Percentiles rank a stretch among this genome's conserved stretches.
phyloP scores from a whole-genome alignment of 2,329 filamentous ascomycete species.

The Chrysoporthe cubensis region DNA sequence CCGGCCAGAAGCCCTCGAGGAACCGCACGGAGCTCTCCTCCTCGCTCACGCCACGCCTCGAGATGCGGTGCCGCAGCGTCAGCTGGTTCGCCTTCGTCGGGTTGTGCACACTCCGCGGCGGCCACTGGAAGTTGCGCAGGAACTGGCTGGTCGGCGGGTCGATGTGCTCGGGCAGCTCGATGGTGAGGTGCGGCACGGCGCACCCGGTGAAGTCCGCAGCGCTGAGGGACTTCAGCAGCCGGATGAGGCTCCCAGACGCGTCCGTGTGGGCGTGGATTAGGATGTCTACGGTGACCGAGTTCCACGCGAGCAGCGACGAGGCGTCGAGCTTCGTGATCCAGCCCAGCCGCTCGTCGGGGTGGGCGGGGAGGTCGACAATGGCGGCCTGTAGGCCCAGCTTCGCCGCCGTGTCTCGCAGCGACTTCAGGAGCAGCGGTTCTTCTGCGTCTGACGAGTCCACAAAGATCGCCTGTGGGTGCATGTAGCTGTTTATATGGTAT shows the following conservation, averaged over 20 bases:
- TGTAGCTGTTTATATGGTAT: conserved; percentile 70
- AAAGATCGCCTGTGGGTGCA: conserved; percentile 78
- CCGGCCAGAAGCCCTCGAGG: conserved; percentile 87
- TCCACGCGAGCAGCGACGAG: conserved; percentile 56
- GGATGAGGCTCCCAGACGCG: conserved; percentile 74
- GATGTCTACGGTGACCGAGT: conserved; percentile 78
- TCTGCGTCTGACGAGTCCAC: conserved; percentile 71
- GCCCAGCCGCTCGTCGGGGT: conserved; percentile 63
- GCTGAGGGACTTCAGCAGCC: conserved; percentile 76
- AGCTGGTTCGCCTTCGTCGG: conserved; percentile 57
- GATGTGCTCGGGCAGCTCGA: conserved; percentile 77
- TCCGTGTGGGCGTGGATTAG: conserved; percentile 75
- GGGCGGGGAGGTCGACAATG: conserved; percentile 73
- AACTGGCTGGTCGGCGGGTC: conserved; percentile 68
- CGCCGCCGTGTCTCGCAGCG: conserved; percentile 16
- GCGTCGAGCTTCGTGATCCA: conserved; percentile 80
- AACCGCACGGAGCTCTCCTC: conserved; percentile 76
- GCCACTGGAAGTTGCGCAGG: conserved; percentile 70
- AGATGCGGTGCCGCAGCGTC: conserved; percentile 75
- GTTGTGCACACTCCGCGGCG: conserved; percentile 49
- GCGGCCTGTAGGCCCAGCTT: conserved; percentile 42
- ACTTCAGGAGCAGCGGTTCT: conserved; percentile 64
- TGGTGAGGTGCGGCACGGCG: conserved; percentile 73
- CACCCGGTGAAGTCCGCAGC: conserved; percentile 76
- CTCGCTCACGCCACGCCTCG: conserved; percentile 60